phyloP scores from a whole-genome alignment of 805 yeast species.

The Trichomonascus vanleenenianus region DNA sequence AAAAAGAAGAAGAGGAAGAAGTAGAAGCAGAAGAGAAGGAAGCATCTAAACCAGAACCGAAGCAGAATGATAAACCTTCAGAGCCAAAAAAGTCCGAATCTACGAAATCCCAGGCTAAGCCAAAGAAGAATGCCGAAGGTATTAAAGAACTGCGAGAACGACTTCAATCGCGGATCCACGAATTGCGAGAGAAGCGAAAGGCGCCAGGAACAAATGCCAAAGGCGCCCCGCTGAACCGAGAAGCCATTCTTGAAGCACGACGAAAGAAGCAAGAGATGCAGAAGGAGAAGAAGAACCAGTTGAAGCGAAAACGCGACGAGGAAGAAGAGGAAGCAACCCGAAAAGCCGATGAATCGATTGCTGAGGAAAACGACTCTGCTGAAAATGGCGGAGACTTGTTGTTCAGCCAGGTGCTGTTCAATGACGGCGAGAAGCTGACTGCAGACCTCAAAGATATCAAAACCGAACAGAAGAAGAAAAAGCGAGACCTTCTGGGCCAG shows the following conservation, averaged over 20 bases:
- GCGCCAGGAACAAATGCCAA: slow-evolving; percentile 79
- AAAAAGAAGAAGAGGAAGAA: slow-evolving; percentile 4
- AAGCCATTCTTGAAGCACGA: slow-evolving; percentile 51
- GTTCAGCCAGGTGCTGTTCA: slow-evolving; percentile 75
- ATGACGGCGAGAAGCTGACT: slow-evolving; percentile 72
- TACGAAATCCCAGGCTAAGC: neutral
- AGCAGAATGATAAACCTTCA: slow-evolving; percentile 16
- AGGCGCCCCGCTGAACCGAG: slow-evolving; percentile 83
- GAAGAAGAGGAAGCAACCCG: slow-evolving; percentile 30
- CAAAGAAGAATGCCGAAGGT: slow-evolving; percentile 25
- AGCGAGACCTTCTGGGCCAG: slow-evolving; percentile 81
- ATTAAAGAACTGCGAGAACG: slow-evolving; percentile 68
- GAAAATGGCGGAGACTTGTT: slow-evolving; percentile 39
- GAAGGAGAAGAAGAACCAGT: slow-evolving; percentile 23
- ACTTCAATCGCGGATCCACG: slow-evolving; percentile 63
- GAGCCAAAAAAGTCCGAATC: neutral
- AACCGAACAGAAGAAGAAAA: slow-evolving; percentile 54
- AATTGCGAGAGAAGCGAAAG: slow-evolving; percentile 69
- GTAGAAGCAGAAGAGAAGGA: slow-evolving; percentile 22
- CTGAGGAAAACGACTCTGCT: slow-evolving; percentile 30
- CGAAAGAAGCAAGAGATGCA: slow-evolving; percentile 35
- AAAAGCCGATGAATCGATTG: slow-evolving; percentile 32
- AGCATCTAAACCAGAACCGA: slow-evolving; percentile 11
- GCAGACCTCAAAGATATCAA: slow-evolving; percentile 56
- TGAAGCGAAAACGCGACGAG: slow-evolving; percentile 28